These are phyloP conservation scores for Penicillium herquei DNA, from an alignment of 495 filamentous ascomycete species.

Conservation along the genomic window DNA sequence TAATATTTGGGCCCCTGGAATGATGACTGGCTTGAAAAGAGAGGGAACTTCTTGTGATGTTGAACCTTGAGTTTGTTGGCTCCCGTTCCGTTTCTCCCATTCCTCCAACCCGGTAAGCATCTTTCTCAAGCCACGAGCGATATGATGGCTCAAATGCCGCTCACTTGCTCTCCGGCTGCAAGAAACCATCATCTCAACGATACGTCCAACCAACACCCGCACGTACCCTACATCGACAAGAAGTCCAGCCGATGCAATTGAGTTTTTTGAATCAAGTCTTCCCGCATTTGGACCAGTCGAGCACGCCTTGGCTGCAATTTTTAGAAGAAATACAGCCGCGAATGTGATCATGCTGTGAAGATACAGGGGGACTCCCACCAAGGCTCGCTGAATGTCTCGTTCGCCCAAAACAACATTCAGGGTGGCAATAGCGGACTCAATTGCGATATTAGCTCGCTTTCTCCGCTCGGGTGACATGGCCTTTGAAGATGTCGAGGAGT, in stretches of 20 bases:
- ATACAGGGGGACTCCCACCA: conserved; percentile 54
- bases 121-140: conserved; percentile 51
- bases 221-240: conserved; percentile 42
- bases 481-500: conserved; percentile 46
- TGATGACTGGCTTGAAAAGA: conserved; percentile 41
- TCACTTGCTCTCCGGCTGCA: conserved; percentile 51
- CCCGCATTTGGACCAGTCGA: conserved; percentile 28
- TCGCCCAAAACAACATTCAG: conserved; percentile 49
- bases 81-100: conserved; percentile 43
- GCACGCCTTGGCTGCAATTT: conserved; percentile 48
- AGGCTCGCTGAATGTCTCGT: conserved; percentile 47
- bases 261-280: conserved; percentile 32
- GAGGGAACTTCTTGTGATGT: conserved; percentile 27
- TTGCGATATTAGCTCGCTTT: conserved; percentile 53
- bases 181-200: conserved; percentile 47
- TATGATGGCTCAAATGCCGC: conserved; percentile 53
- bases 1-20: conserved; percentile 39
- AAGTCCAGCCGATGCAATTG: conserved; percentile 45
- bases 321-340: conserved; percentile 54
- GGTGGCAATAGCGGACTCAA: conserved; percentile 52
- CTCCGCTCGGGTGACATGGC: conserved; percentile 50
- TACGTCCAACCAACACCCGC: conserved; percentile 42
- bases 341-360: conserved; percentile 59
- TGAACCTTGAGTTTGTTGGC: conserved; percentile 19
- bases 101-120: conserved; percentile 50